These are phyloP conservation scores for Ophiocordyceps camponoti-leonardi DNA, from an alignment of 2,329 filamentous ascomycete genomes.

Conservation along the genomic window DNA sequence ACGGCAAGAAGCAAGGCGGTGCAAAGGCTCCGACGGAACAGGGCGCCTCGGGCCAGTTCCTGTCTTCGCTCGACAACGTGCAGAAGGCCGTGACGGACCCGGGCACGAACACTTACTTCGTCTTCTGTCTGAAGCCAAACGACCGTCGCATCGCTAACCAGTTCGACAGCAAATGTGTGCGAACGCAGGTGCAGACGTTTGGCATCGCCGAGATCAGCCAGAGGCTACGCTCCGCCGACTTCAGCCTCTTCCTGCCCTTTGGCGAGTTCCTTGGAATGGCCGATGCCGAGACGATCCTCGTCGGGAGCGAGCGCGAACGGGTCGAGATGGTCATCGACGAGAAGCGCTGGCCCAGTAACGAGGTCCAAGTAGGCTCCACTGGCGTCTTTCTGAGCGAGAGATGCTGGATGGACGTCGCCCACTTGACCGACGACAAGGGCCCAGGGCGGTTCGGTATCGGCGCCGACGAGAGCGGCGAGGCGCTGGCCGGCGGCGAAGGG, in stretches of 20 bases:
- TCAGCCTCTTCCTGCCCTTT: constrained; percentile 89
- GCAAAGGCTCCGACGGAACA: constrained; percentile 36
- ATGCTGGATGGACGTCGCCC: constrained; percentile 84
- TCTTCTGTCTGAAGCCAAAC: constrained; percentile 95
- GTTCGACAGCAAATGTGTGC: constrained; percentile 96
- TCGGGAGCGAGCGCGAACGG: constrained; percentile 86
- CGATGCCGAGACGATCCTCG: constrained; percentile 67
- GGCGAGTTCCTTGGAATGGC: constrained; percentile 84
- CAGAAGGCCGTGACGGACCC: constrained; percentile 68
- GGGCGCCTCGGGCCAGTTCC: constrained; percentile 82
- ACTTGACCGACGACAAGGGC: constrained; percentile 43
- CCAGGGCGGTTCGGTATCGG: constrained; percentile 20
- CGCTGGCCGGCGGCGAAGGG: constrained; percentile 35
- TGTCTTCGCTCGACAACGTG: constrained; percentile 77
- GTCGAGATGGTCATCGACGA: constrained; percentile 82
- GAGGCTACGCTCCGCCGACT: constrained; percentile 79
- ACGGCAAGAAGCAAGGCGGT: constrained; percentile 23
- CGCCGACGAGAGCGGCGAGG: constrained; percentile 49
- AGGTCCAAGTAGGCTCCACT: constrained; percentile 78
- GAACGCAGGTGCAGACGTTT: constrained; percentile 84
- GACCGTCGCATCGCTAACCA: constrained; percentile 95
- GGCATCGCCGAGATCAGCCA: constrained; percentile 96
- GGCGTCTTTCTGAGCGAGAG: constrained; percentile 91
- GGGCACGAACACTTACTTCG: constrained; percentile 84
- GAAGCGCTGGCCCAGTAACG: constrained; percentile 81